These are phyloP conservation scores for Hypoxylon subgilvum DNA, from an alignment of 495 filamentous ascomycete species.

Conservation along the genomic window DNA sequence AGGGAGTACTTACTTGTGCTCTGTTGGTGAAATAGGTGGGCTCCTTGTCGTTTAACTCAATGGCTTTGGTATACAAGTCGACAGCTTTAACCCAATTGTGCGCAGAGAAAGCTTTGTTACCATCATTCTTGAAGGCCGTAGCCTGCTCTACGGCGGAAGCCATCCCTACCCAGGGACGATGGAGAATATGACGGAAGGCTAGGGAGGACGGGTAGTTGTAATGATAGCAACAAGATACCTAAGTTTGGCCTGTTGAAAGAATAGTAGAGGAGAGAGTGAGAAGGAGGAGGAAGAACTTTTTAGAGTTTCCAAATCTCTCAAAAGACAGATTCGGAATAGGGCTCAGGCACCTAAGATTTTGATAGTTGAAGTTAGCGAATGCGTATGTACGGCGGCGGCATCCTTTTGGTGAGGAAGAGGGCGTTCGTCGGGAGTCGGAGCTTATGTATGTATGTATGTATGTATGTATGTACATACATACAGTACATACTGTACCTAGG, in stretches of 20 bases:
- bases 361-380: constrained; percentile 11
- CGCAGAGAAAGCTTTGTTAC: constrained; percentile 87
- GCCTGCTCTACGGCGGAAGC: constrained; percentile 63
- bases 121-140: constrained; percentile 83
- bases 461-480: too few relatives aligned
- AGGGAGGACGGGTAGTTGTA: neutral
- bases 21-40: constrained; percentile 92
- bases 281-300: neutral
- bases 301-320: neutral
- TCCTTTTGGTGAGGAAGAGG: constrained; percentile 7
- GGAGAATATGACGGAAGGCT: constrained; percentile 4
- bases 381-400: constrained; percentile 3
- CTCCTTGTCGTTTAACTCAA: constrained; percentile 81
- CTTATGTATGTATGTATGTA: too few relatives aligned
- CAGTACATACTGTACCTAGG: too few relatives aligned
- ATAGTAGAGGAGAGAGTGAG: neutral
- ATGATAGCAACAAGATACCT: neutral
- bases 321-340: neutral
- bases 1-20: constrained; percentile 72
- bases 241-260: neutral
- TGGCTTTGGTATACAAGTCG: constrained; percentile 87
- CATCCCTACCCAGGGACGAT: constrained; percentile 16
- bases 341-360: neutral
- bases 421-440: constrained; percentile 31
- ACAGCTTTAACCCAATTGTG: constrained; percentile 89